Evolutionary conservation across 768 basidiomycete genomes (phyloP).

Genomic region (Termitomyces sp.): DNA sequence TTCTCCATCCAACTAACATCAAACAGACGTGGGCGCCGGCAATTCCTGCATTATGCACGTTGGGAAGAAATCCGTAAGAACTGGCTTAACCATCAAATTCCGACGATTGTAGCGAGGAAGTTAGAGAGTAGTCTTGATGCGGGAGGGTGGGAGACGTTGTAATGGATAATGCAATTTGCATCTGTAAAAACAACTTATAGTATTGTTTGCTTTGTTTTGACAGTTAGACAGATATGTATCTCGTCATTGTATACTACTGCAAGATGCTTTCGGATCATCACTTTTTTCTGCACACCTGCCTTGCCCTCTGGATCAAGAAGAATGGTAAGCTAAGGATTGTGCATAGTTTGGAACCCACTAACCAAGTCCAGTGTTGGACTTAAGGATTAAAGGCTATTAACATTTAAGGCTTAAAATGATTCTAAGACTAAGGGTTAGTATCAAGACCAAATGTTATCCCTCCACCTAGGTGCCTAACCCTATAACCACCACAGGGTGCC

Average conservation of each 20-base stretch:
- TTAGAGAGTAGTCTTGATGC: conserved; percentile 82
- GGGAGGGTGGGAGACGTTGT: conserved; percentile 93
- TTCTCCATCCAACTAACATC: not conserved
- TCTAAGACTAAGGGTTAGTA: too few relatives aligned
- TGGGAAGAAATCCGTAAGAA: conserved; percentile 90
- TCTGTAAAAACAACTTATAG: not conserved
- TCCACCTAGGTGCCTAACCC: too few relatives aligned
- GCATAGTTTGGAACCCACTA: too few relatives aligned
- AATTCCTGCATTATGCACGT: conserved; percentile 77
- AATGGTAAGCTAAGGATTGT: too few relatives aligned
- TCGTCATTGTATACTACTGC: conserved; percentile 4
- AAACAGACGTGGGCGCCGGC: conserved; percentile 76
- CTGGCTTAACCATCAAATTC: conserved; percentile 89
- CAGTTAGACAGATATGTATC: not conserved
- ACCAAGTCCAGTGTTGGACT: too few relatives aligned
- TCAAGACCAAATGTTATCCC: too few relatives aligned
- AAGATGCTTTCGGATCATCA: not conserved
- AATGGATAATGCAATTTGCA: conserved; percentile 9
- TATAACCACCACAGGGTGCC: too few relatives aligned
- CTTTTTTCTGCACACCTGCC: not conserved
- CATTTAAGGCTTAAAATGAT: too few relatives aligned
- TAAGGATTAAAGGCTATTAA: too few relatives aligned
- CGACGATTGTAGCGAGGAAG: conserved; percentile 84
- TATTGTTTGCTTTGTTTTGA: not conserved
- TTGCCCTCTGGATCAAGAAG: too few relatives aligned